These are phyloP conservation scores for Backusella tuberculispora DNA, from an alignment of 192 early-diverging fungal genomes.

Conservation along the genomic window DNA sequence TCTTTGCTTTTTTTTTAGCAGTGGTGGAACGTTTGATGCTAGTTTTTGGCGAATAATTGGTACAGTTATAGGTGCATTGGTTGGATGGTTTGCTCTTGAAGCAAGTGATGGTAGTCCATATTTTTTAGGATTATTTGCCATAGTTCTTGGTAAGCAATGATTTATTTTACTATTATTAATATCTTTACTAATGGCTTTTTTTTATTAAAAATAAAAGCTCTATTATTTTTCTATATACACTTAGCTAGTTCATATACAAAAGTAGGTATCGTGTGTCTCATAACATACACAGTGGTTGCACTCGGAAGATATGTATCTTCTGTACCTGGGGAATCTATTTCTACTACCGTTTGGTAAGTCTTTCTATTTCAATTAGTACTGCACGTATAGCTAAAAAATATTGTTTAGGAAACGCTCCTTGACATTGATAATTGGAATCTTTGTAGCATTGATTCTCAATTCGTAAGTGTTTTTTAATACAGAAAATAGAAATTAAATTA, in stretches of 20 bases:
- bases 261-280: conserved; percentile 36
- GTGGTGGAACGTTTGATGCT: conserved; percentile 49
- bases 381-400: background rate
- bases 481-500: no score
- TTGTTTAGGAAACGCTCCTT: conserved; percentile 46
- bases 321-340: conserved; percentile 29
- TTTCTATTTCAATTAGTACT: background rate
- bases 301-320: conserved; percentile 28
- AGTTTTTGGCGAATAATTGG: conserved; percentile 50
- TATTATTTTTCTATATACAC: conserved; percentile 40
- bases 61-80: conserved; percentile 45
- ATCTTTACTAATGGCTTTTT: background rate
- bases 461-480: conserved; percentile 23
- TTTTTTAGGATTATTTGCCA: conserved; percentile 29
- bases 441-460: conserved; percentile 56
- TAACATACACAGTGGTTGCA: conserved; percentile 36
- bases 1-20: conserved; percentile 9
- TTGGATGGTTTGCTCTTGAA: conserved; percentile 41
- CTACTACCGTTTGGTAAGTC: conserved; percentile 34
- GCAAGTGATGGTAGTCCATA: conserved; percentile 31
- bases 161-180: background rate
- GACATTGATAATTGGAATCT: conserved; percentile 62
- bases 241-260: conserved; percentile 37
- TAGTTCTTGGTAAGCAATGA: conserved; percentile 32
- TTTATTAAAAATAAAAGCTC: conserved; percentile 16